Percentiles rank a stretch among this genome's conserved stretches.
These are phyloP conservation scores for Euphrasia arctica DNA, from an alignment of 305 asterid genomes.

Conservation along the genomic window DNA sequence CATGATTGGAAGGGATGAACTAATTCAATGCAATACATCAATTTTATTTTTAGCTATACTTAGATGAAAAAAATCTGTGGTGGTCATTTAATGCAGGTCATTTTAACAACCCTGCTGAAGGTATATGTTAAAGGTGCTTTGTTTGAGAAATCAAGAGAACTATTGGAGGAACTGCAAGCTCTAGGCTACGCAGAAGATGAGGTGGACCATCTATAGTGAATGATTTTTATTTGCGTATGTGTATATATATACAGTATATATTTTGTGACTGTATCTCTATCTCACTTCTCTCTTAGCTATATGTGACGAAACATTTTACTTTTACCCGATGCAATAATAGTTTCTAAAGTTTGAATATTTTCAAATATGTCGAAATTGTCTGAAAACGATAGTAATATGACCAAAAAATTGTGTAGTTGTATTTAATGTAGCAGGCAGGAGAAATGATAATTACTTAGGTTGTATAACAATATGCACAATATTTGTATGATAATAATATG, in stretches of 20 bases:
- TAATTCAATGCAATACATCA: not conserved
- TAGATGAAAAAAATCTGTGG: not conserved
- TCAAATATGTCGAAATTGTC: too few relatives aligned
- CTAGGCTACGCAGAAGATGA: conserved; percentile 84
- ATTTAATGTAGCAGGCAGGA: too few relatives aligned
- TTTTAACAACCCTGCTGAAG: conserved; percentile 76
- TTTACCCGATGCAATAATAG: not conserved
- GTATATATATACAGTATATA: not conserved
- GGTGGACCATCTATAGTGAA: conserved; percentile 40
- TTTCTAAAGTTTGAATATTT: too few relatives aligned
- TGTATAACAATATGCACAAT: too few relatives aligned
- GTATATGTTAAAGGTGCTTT: conserved; percentile 77
- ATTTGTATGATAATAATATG: too few relatives aligned
- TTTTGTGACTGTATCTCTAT: not conserved
- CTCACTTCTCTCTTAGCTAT: not conserved
- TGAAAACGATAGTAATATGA: too few relatives aligned
- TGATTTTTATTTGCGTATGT: not conserved
- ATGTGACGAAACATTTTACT: not conserved
- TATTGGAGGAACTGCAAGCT: conserved; percentile 67
- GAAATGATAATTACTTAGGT: too few relatives aligned
- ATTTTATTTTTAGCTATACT: not conserved
- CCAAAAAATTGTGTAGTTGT: too few relatives aligned
- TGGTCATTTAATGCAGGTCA: conserved; percentile 55
- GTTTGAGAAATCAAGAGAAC: conserved; percentile 81
- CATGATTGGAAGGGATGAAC: not conserved